Base-by-base conservation (phyloP, 129 eudicot species). In the Dittrichia graveolens region DNA sequence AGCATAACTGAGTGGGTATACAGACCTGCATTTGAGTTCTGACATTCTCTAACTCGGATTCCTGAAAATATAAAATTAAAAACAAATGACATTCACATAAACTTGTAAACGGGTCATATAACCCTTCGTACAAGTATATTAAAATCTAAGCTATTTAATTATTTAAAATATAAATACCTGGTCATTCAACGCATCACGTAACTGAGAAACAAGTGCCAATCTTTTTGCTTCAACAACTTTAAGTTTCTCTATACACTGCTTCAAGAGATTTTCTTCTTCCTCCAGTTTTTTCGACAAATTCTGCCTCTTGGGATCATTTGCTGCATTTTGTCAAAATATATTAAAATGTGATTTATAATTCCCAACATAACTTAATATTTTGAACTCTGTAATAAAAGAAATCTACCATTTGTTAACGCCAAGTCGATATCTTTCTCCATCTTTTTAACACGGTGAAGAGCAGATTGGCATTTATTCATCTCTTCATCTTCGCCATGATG, bases 1-100 rank as follows among this genome's bases (percentile, higher is more conserved):
- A 54, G 41, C 43, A 54, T 44, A 47, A 4, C 11, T 5, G 48
- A 31, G 41, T 48, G 48, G 45, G 69, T 65, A 42, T 7, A 82
- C 86, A 76, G 73, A 93, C 98, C 98, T 93, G 96, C 80, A 93
- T 85, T 72, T 87, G 98, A 18, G 95, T 93, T 75, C 96, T 90
- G 66, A 93, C 82, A 84, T 85, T 89, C 87, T 93, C 98, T 60
- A 93, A 85, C 81, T 87, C 96, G 11, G 98, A 87, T 81, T 89
- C 98, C 98, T 93, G 87, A 64, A 67, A 62, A 70, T 38, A 19
- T 11, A 16, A 71, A 54, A 35, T 69, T 40, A 69, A 67, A 64
- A 50, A 70, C 45, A 39, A 62, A 59, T 16, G 48, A 64, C 38
- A n/a, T 40, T 16, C n/a, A 47, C 37, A 50, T 37, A 58, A 6